Conservation (phyloP, 1,284 basidiomycete species). For the Leccinum ponderosum region DNA sequence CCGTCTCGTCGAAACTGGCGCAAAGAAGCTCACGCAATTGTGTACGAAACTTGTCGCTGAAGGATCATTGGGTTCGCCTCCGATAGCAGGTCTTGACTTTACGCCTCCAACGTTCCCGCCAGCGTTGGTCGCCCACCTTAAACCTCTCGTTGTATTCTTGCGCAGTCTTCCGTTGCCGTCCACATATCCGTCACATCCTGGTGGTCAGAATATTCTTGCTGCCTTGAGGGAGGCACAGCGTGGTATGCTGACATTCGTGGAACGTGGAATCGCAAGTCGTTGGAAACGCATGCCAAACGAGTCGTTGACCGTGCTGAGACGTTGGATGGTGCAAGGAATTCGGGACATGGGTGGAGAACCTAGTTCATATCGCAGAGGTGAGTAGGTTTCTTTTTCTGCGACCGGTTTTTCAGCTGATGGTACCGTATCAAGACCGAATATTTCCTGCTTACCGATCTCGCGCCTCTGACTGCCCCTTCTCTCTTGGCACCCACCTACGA, state of each 20-base stretch:
- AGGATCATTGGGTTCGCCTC: conserved; percentile 68
- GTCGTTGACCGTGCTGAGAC: conserved; percentile 67
- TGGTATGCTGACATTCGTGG: conserved; percentile 86
- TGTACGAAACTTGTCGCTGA: conserved; percentile 84
- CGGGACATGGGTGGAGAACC: conserved; percentile 61
- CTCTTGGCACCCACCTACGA: conserved; percentile 56
- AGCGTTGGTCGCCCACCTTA: conserved; percentile 49
- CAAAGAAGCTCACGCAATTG: conserved; percentile 74
- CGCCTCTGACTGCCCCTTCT: conserved; percentile 51
- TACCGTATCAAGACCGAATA: conserved; percentile 48
- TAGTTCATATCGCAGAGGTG: conserved; percentile 65
- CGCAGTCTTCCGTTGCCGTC: conserved; percentile 70
- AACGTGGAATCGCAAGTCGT: conserved; percentile 67
- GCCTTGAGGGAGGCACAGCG: conserved; percentile 73
- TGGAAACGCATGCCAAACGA: conserved; percentile 68
- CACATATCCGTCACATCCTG: conserved; percentile 78
- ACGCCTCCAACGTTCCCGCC: conserved; percentile 54
- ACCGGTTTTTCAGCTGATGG: background rate
- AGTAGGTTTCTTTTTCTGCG: conserved; percentile 16
- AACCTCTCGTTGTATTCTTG: conserved; percentile 65
- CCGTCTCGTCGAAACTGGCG: conserved; percentile 74
- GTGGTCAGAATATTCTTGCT: conserved; percentile 58
- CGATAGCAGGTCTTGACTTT: conserved; percentile 57
- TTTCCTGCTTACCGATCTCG: conserved; percentile 57
- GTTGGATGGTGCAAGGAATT: conserved; percentile 65